These are phyloP conservation scores for Millerago galiae DNA, from an alignment of 805 yeast genomes.

Conservation along the genomic window DNA sequence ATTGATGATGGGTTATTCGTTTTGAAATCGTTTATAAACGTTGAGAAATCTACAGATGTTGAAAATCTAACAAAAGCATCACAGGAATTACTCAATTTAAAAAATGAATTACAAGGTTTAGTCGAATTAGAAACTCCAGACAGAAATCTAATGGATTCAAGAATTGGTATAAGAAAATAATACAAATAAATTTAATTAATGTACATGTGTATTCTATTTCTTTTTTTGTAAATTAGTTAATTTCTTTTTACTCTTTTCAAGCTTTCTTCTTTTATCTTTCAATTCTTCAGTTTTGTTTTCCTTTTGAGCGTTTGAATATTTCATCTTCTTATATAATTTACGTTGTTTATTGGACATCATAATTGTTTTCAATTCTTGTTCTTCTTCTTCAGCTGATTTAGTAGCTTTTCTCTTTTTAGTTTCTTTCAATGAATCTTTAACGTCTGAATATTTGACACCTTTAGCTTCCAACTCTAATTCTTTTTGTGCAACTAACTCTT, in stretches of 20 bases:
- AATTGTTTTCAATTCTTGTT: slow-evolving; percentile 85
- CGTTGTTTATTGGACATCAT: slow-evolving; percentile 98
- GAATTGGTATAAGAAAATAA: slow-evolving; percentile 33
- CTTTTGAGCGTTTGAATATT: slow-evolving; percentile 80
- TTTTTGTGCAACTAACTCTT: slow-evolving; percentile 56
- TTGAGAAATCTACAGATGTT: slow-evolving; percentile 66
- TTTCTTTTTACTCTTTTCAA: slow-evolving; percentile 43
- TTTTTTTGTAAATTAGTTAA: slow-evolving; percentile 11
- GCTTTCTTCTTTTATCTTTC: slow-evolving; percentile 60
- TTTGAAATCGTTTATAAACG: slow-evolving; percentile 63
- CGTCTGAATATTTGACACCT: slow-evolving; percentile 73
- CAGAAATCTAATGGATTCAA: slow-evolving; percentile 73
- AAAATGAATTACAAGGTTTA: slow-evolving; percentile 61
- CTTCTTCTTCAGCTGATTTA: slow-evolving; percentile 52
- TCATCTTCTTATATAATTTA: slow-evolving; percentile 91
- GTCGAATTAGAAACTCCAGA: slow-evolving; percentile 70
- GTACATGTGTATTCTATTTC: background rate
- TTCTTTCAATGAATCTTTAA: slow-evolving; percentile 29
- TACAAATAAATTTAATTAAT: background rate
- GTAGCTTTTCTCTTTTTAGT: slow-evolving; percentile 32
- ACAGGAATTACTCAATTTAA: slow-evolving; percentile 53
- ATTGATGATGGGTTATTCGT: slow-evolving; percentile 48
- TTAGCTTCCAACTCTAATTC: slow-evolving; percentile 88
- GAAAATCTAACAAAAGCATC: slow-evolving; percentile 63
- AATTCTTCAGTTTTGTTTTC: slow-evolving; percentile 66